Conservation (phyloP, 2,329 filamentous ascomycete species). For the Paraphoma sp. region DNA sequence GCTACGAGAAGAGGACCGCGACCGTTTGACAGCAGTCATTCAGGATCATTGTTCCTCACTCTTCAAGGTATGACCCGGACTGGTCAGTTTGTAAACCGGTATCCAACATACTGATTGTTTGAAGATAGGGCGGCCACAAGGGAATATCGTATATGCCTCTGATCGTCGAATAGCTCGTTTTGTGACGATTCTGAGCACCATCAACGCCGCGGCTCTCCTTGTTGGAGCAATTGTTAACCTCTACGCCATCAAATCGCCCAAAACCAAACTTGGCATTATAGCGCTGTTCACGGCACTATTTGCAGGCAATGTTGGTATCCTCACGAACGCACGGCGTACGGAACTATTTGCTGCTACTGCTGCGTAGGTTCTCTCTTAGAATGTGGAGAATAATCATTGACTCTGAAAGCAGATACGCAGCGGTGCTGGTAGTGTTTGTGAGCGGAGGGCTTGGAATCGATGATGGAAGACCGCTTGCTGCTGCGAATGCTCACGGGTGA, state of each 20-base stretch:
- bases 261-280: constrained; percentile 5
- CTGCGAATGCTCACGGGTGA: no score
- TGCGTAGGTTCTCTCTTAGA: not conserved
- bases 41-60: constrained; percentile 14
- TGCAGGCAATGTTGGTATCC: constrained; percentile 14
- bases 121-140: not conserved
- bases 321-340: constrained; percentile 18
- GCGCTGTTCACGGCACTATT: constrained; percentile 19
- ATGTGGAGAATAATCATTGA: not conserved
- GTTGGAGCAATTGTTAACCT: constrained; percentile 20
- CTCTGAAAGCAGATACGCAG: not conserved
- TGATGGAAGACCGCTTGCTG: not conserved
- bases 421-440: not conserved
- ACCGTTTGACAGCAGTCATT: constrained; percentile 35
- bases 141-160: constrained; percentile 5
- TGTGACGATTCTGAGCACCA: constrained; percentile 7
- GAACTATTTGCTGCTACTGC: constrained; percentile 20
- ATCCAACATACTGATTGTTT: not conserved
- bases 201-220: constrained; percentile 11
- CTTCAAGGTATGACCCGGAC: not conserved
- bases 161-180: constrained; percentile 3
- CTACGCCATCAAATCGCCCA: constrained; percentile 3
- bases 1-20: constrained; percentile 27
- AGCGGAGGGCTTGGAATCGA: not conserved
- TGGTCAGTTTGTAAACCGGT: not conserved